These are phyloP conservation scores for Withania somnifera DNA, from an alignment of 305 asterid species.

Conservation along the genomic window DNA sequence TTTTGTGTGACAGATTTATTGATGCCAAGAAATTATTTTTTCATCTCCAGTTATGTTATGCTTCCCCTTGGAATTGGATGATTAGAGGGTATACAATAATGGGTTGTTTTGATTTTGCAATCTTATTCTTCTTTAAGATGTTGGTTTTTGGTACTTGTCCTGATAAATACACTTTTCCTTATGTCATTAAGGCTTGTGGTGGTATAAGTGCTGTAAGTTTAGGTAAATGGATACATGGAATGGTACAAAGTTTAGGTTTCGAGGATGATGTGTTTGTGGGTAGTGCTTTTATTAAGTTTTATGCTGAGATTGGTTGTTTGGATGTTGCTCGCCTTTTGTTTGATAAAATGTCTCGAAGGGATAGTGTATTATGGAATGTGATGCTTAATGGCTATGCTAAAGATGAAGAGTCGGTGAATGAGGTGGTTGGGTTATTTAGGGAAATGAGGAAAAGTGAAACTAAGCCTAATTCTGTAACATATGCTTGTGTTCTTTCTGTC, in stretches of 20 bases:
- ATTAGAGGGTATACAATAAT: slow-evolving; percentile 58
- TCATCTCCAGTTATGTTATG: slow-evolving; percentile 58
- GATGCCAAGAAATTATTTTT: slow-evolving; percentile 53
- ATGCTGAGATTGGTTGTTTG: slow-evolving; percentile 48
- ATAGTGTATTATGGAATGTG: slow-evolving; percentile 69
- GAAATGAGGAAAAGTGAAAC: slow-evolving; percentile 44
- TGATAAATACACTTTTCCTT: slow-evolving; percentile 81
- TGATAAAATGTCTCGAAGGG: slow-evolving; percentile 59
- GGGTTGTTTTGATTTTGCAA: slow-evolving; percentile 44
- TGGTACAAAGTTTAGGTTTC: slow-evolving; percentile 34
- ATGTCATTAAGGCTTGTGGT: slow-evolving; percentile 63
- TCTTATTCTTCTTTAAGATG: slow-evolving; percentile 75
- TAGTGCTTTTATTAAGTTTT: slow-evolving; percentile 66
- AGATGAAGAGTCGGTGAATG: slow-evolving; percentile 24
- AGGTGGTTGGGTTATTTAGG: slow-evolving; percentile 40
- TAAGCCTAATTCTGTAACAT: slow-evolving; percentile 52
- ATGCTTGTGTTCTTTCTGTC: slow-evolving; percentile 46
- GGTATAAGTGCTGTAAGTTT: slow-evolving; percentile 40
- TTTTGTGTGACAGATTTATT: slow-evolving; percentile 30
- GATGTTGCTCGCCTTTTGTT: slow-evolving; percentile 47
- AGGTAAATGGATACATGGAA: slow-evolving; percentile 37
- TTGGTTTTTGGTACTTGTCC: slow-evolving; percentile 56
- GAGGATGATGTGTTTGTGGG: slow-evolving; percentile 69
- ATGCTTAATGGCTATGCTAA: slow-evolving; percentile 60
- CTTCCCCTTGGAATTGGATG: slow-evolving; percentile 99